Evolutionary conservation across 2,329 filamentous ascomycete genomes (phyloP), one percentile per base, ranked within the genome.

Genomic region (Trichoderma semiorbis): DNA sequence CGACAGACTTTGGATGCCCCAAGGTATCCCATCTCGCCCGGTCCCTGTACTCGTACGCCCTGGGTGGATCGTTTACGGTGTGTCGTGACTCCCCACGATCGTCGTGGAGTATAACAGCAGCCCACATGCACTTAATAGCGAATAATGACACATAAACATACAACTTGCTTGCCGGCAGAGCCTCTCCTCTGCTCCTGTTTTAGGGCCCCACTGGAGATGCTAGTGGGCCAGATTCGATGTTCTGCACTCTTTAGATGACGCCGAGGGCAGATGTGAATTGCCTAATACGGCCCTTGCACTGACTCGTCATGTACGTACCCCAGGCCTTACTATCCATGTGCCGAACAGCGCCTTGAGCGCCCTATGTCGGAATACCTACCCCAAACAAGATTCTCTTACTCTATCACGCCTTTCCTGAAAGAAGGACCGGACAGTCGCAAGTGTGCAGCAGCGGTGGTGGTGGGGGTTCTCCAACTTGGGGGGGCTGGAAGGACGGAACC

Each of bases 151-250:
- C 57, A 28, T 26, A 39, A 18, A 39, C 36, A 18, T 4, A 3
- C 36, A 39, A 39, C 3, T 39, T 39, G 36, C 7, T 39, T 18
- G 36, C 6, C 18, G 36, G 36, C 36, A 39, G 36, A 39, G n/a
- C 26, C 26, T 65, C 50, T 60, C 26, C 26, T 65, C 50, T 60
- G 18, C 34, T 68, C 8, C 28, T 60, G 28, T 21, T n/a, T 21
- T 18, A 10, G 32, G 50, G 53, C 50, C 16, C 64, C 64, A 36
- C 64, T 24, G 53, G 34, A 60, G 53, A 60, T 60, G 26, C 30
- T 39, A 57, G 53, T 21, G 69, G 60, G 69, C 69, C 47, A 71
- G 61, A 71, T 71, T 66, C 70, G 62, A 64, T 30, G 65, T 43
- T 32, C 26, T 36, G 65, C 65, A 36, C 36, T 67, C 64, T 32